phyloP scores from a whole-genome alignment of 768 basidiomycete species.

The Rubroboletus satanas region DNA sequence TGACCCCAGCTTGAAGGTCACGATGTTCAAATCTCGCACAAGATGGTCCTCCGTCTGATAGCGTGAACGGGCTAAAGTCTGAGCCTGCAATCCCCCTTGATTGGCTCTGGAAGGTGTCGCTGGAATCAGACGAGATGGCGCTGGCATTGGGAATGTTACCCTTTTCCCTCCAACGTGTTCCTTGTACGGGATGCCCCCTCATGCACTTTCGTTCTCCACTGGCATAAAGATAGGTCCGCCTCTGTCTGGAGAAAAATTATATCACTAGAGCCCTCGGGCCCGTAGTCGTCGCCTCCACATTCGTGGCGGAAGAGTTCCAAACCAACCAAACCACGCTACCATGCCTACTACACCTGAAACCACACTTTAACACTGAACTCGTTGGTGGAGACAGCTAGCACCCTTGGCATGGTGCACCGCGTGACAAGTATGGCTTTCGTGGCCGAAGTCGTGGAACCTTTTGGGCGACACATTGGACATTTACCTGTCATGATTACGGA shows the following conservation, averaged over 20 bases:
- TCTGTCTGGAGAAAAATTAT: neutral
- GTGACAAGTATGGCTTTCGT: neutral
- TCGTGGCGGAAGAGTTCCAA: neutral
- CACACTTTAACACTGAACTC: neutral
- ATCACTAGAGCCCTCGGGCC: neutral
- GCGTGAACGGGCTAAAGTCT: conserved; percentile 79
- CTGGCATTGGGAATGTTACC: neutral
- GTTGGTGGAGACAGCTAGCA: neutral
- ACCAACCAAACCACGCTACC: neutral
- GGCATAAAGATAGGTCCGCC: neutral
- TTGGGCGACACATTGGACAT: neutral
- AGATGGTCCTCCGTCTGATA: conserved; percentile 29
- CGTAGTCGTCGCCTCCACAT: neutral
- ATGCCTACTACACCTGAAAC: neutral
- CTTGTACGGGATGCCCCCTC: conserved; percentile 6
- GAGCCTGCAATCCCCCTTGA: conserved; percentile 62
- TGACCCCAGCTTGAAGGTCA: conserved; percentile 48
- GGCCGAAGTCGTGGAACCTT: neutral
- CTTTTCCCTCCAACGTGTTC: conserved; percentile 13
- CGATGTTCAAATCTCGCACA: conserved; percentile 58
- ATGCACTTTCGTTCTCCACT: neutral
- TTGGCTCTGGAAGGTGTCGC: conserved; percentile 55
- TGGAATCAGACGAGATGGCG: conserved; percentile 41
- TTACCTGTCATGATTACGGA: neutral
- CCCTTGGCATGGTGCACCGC: neutral